phyloP scores from a whole-genome alignment of 768 basidiomycete species.

The Pisolithus orientalis region DNA sequence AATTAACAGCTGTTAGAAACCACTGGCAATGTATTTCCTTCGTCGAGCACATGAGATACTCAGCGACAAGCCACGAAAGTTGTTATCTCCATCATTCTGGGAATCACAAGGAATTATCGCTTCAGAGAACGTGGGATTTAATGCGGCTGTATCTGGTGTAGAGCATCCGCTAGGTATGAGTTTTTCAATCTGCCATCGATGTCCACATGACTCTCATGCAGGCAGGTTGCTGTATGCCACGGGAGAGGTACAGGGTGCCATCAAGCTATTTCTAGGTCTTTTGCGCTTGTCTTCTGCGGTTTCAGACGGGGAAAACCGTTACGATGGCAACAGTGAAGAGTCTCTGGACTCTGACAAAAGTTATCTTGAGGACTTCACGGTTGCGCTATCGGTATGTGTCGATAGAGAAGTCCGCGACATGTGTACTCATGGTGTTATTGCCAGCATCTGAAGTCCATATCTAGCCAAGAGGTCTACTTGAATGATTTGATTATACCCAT shows the following conservation, averaged over 20 bases:
- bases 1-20: conserved; percentile 49
- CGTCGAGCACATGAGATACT: conserved; percentile 65
- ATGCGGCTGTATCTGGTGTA: conserved; percentile 62
- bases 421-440: background rate
- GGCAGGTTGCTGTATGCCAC: conserved; percentile 86
- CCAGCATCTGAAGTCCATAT: conserved; percentile 69
- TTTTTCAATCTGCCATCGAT: conserved; percentile 1
- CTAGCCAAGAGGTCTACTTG: conserved; percentile 36
- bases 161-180: conserved; percentile 70
- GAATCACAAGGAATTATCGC: conserved; percentile 53
- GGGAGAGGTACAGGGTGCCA: conserved; percentile 75
- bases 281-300: conserved; percentile 42
- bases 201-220: conserved; percentile 22
- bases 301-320: conserved; percentile 11
- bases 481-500: conserved; percentile 57
- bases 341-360: conserved; percentile 50
- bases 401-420: background rate
- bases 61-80: conserved; percentile 42
- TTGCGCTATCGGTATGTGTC: conserved; percentile 66
- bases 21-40: conserved; percentile 76
- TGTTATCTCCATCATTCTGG: conserved; percentile 77
- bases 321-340: conserved; percentile 25
- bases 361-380: conserved; percentile 81
- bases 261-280: conserved; percentile 70
- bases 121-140: conserved; percentile 40